phyloP scores from a whole-genome alignment of 1,284 basidiomycete species.

The Sporisorium graminicola region DNA sequence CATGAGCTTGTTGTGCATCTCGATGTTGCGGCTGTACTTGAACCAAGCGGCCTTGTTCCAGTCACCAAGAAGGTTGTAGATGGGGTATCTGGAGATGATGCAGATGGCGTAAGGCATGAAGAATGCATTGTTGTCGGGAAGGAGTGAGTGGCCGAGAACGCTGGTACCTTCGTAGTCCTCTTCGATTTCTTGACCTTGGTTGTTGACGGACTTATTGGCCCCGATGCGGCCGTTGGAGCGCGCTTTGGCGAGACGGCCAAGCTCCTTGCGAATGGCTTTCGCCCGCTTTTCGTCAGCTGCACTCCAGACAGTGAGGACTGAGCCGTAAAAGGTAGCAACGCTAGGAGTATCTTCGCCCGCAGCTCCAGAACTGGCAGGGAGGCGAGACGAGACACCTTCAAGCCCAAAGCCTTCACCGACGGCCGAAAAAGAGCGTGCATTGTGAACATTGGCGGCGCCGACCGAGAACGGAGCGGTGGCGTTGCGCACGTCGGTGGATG shows the following conservation, averaged over 20 bases:
- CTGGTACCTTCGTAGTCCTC: conserved; percentile 42
- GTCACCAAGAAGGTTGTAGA: conserved; percentile 69
- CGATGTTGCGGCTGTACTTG: conserved; percentile 69
- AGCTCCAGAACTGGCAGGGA: conserved; percentile 71
- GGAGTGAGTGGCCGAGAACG: conserved; percentile 37
- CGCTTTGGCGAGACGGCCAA: conserved; percentile 46
- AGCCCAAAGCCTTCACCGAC: conserved; percentile 72
- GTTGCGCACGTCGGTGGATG: conserved; percentile 44
- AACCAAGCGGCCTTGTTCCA: conserved; percentile 69
- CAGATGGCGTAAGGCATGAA: conserved; percentile 68
- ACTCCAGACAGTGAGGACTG: conserved; percentile 59
- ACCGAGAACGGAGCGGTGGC: conserved; percentile 47
- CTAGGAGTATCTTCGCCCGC: conserved; percentile 53
- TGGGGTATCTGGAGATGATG: conserved; percentile 65
- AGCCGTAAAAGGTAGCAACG: conserved; percentile 61
- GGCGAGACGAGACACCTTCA: conserved; percentile 81
- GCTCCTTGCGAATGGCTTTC: conserved; percentile 60
- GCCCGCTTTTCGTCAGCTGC: conserved; percentile 60
- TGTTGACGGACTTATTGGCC: conserved; percentile 25
- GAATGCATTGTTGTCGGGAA: conserved; percentile 62
- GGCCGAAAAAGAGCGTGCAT: conserved; percentile 51
- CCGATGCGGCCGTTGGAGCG: conserved; percentile 31
- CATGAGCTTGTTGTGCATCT: conserved; percentile 69
- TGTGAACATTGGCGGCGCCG: conserved; percentile 50
- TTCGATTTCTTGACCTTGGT: conserved; percentile 38